Evolutionary conservation across 2,329 filamentous ascomycete genomes (phyloP), one percentile per base, ranked within the genome.

Genomic region (Pseudogymnoascus sp.): DNA sequence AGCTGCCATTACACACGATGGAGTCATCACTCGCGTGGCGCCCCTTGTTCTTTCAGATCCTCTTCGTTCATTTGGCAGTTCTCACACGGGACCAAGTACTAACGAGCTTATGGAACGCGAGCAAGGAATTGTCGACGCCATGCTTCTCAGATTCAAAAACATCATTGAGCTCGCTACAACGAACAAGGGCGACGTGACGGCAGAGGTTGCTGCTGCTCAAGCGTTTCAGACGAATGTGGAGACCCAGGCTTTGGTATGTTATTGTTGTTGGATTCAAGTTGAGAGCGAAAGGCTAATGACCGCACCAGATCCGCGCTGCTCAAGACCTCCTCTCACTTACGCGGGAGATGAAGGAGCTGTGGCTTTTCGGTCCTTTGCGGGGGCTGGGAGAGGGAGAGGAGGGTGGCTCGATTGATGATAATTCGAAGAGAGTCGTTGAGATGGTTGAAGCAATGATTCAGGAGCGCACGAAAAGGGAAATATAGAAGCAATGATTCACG

Each of bases 291-390:
- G 11, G 14, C 58, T 60, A 35, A 41, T 57, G 11, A 57, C n/a
- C 3, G n/a, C 12, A 4, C 47, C 58, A 72, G 71, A 65, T 71
- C 33, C 67, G 67, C 20, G 68, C 67, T 11, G 64, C 67, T 9
- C 69, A 81, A 62, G 75, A 79, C 62, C 71, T 82, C 3, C 72
- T 80, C 3, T 68, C 71, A 28, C 70, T 82, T 11, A 80, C 74
- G 15, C 75, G 78, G 37, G 75, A 77, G 64, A 72, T 82, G 61
- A 79, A 80, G 64, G 75, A 78, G 60, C 71, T 81, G 22, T 81
- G 78, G 78, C 72, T 80, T 9, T 74, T 76, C 61, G 79, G 80
- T 1, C 75, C 78, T 1, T 70, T 81, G 22, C 73, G 74, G 61
- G 73, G 71, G 50, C 73, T 77, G 3, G 76, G 75, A 43, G 75